Conservation (phyloP, 2,329 filamentous ascomycete species). For the Colletotrichum sansevieriae region DNA sequence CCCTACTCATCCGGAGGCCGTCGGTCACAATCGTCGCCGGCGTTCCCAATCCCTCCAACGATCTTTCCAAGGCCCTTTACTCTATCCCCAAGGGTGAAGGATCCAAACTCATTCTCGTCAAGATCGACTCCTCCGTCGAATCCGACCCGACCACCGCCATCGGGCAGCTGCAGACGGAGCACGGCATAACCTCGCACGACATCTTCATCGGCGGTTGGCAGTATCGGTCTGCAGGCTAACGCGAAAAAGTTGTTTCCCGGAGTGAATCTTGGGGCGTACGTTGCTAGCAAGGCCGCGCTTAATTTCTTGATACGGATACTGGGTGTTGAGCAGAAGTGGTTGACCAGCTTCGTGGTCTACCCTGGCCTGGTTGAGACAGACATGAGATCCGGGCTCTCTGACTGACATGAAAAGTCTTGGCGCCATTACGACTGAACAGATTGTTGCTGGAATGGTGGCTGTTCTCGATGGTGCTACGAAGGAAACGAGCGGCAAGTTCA, state of each 20-base stretch:
- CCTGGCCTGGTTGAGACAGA: constrained; percentile 41
- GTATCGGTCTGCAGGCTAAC: constrained; percentile 34
- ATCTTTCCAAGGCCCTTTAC: constrained; percentile 49
- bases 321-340: constrained; percentile 46
- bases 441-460: constrained; percentile 23
- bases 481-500: constrained; percentile 36
- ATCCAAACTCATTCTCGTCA: constrained; percentile 56
- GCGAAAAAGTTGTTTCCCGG: background rate
- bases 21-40: constrained; percentile 55
- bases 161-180: constrained; percentile 45
- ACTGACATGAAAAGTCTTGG: constrained; percentile 25
- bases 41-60: constrained; percentile 50
- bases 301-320: constrained; percentile 42
- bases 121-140: constrained; percentile 55
- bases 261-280: constrained; percentile 37
- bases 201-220: constrained; percentile 57
- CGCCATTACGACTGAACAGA: constrained; percentile 42
- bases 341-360: constrained; percentile 43
- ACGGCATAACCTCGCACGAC: constrained; percentile 59
- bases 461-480: constrained; percentile 20
- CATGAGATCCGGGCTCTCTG: constrained; percentile 1
- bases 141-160: constrained; percentile 51
- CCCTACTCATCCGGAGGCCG: constrained; percentile 24
- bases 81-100: constrained; percentile 51
- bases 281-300: constrained; percentile 43